phyloP scores from a whole-genome alignment of 306 rosid species.

The Crataegus laevigata region DNA sequence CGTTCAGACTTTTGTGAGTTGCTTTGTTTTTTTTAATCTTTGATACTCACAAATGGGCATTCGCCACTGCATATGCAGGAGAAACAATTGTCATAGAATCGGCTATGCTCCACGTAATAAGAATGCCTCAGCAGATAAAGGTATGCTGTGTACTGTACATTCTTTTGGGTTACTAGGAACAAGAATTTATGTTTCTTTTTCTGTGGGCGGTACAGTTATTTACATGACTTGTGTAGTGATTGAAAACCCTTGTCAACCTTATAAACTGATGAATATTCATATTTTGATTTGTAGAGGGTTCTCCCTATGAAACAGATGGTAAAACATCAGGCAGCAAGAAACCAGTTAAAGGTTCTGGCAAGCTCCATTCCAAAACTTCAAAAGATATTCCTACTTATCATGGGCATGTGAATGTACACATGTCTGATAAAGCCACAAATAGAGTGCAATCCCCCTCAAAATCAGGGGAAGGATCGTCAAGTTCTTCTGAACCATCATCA shows the following conservation, averaged over 20 bases:
- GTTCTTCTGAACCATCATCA: conserved; percentile 32
- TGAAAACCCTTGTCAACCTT: neutral
- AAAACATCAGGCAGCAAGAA: conserved; percentile 34
- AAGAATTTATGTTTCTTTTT: neutral
- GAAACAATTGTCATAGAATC: conserved; percentile 52
- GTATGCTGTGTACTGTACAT: conserved; percentile 27
- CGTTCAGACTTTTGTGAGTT: neutral
- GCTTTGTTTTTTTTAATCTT: neutral
- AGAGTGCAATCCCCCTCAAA: conserved; percentile 11
- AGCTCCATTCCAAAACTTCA: conserved; percentile 27
- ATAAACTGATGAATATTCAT: conserved; percentile 8
- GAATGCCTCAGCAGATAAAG: conserved; percentile 39
- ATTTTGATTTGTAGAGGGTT: conserved; percentile 34
- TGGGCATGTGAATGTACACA: conserved; percentile 17
- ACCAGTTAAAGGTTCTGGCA: conserved; percentile 18
- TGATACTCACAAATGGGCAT: conserved; percentile 3
- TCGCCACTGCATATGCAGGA: conserved; percentile 38
- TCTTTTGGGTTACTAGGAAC: neutral
- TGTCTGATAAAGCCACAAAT: conserved; percentile 16
- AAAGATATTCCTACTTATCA: conserved; percentile 13
- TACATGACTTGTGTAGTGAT: neutral
- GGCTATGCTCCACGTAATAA: conserved; percentile 61
- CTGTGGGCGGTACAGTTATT: neutral
- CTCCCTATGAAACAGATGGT: conserved; percentile 31
- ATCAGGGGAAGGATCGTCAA: conserved; percentile 15